Base-by-base conservation (phyloP, 192 early-diverging fungal genomes). In the Phlyctochytrium arcticum region DNA sequence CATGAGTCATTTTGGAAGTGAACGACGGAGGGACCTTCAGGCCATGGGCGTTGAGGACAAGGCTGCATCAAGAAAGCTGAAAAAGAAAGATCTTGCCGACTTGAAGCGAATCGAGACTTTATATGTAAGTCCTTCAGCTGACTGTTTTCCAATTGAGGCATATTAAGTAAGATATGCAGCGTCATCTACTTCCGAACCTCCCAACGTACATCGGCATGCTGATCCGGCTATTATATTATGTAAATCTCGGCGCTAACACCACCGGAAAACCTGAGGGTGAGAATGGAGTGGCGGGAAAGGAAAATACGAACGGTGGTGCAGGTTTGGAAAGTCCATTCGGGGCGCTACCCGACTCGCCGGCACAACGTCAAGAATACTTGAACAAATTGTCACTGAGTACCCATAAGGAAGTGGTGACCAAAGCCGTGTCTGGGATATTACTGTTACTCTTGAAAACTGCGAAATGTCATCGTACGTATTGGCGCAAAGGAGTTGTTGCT, bases 391-490 rank as follows among this genome's bases (percentile, higher is more conserved):
- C 90, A 39, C 69, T 81, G 21, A 75, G 79, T 53, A 68, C 83
- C 26, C 80, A 92, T 64, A 82, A 82, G 34, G 88, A 92, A 67
- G 82, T 89, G 35, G 83, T 89, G 26, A 85, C 86, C 17, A 86
- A 88, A 53, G 81, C 85, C 5, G 77, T 91, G 3, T 86, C 88
- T 26, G 80, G 77, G 35, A 87, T 91, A 30, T 47, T 92, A 6
- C 36, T 90, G 10, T 58, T 86, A 4, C 69, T 91, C 6, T 54
- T 92, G 17, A 89, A 89, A 60, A 71, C 77, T 34, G 68, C 81
- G 39, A 92, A 92, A 64, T 72, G 79, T 12, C 80, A 84, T 36
- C 85, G 88, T 85, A 76, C 77, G 71, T 71, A 21, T 21, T 7
- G 27, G 21, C 24, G 30, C 48, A 47, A 3, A 15, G 2, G 15